A percentile compares a stretch with the other conserved stretches of the same genome.
These are phyloP conservation scores for Circinella umbellata DNA, from an alignment of 371 early-diverging fungal species.

Conservation along the genomic window DNA sequence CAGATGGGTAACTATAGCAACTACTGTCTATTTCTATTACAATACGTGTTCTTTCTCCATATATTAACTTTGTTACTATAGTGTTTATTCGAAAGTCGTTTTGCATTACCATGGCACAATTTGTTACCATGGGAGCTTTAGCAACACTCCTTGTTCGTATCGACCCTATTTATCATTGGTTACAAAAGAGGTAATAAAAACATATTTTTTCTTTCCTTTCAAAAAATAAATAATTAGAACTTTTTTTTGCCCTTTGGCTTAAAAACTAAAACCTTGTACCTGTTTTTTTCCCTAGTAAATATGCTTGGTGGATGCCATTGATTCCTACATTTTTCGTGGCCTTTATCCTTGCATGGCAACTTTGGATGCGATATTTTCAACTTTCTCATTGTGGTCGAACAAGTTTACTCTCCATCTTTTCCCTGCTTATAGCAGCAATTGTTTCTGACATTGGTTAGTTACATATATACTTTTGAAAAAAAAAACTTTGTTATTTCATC, in stretches of 20 bases:
- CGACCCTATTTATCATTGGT: conserved; percentile 29
- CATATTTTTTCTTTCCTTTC: not conserved
- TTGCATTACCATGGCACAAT: conserved; percentile 22
- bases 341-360: conserved; percentile 33
- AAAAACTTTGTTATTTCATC: too few relatives aligned
- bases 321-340: conserved; percentile 30
- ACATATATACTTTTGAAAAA: too few relatives aligned
- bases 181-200: conserved; percentile 39
- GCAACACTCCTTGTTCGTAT: conserved; percentile 20
- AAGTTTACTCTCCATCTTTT: conserved; percentile 29
- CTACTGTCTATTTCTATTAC: too few relatives aligned
- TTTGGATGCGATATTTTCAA: conserved; percentile 49
- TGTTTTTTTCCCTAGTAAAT: conserved; percentile 21
- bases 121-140: conserved; percentile 15
- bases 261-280: too few relatives aligned
- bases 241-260: too few relatives aligned
- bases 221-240: not conserved
- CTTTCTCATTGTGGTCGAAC: conserved; percentile 26
- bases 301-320: conserved; percentile 43
- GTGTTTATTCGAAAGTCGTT: conserved; percentile 24
- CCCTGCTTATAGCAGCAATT: conserved; percentile 31
- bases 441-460: conserved; percentile 37
- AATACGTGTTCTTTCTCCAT: not conserved
- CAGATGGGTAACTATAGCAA: conserved; percentile 41
- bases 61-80: not conserved